Evolutionary conservation across 1,139 yeast species (phyloP).

Genomic region (Protomyces inouyei): DNA sequence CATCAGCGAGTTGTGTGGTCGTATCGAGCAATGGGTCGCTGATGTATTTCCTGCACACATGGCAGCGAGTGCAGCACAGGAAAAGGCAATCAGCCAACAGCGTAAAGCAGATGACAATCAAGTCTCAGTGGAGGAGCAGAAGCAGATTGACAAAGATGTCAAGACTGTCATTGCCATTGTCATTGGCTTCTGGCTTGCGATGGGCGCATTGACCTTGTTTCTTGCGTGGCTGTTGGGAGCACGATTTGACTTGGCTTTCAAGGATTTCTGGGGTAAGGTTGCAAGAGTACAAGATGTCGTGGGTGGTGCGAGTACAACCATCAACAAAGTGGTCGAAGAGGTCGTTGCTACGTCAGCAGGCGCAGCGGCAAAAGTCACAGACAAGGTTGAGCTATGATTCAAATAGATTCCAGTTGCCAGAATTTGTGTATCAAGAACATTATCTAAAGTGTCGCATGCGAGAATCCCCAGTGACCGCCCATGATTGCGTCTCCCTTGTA

Average conservation of each 20-base stretch:
- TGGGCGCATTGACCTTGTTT: constrained; percentile 32
- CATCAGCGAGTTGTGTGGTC: constrained; percentile 80
- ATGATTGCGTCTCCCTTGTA: not conserved
- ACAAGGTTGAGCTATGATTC: not conserved
- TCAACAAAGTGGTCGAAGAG: not conserved
- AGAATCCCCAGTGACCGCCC: not conserved
- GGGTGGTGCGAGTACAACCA: not conserved
- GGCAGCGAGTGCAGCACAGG: not conserved
- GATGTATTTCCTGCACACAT: constrained; percentile 33
- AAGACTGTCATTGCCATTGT: constrained; percentile 33
- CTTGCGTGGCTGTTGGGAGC: constrained; percentile 36
- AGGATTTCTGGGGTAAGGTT: constrained; percentile 12
- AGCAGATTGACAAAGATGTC: constrained; percentile 23
- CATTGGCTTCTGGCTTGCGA: constrained; percentile 35
- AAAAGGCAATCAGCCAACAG: constrained; percentile 21
- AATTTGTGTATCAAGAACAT: not conserved
- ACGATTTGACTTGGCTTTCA: constrained; percentile 31
- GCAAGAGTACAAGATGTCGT: not conserved
- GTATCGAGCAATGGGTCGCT: constrained; percentile 48
- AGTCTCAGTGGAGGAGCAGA: constrained; percentile 14
- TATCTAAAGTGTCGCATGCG: not conserved
- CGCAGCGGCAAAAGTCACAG: not conserved
- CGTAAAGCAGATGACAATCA: constrained; percentile 28
- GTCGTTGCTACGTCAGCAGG: not conserved
- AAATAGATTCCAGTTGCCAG: not conserved